Conservation (phyloP, 345 rosid species). For the Geranium rotundifolium region DNA sequence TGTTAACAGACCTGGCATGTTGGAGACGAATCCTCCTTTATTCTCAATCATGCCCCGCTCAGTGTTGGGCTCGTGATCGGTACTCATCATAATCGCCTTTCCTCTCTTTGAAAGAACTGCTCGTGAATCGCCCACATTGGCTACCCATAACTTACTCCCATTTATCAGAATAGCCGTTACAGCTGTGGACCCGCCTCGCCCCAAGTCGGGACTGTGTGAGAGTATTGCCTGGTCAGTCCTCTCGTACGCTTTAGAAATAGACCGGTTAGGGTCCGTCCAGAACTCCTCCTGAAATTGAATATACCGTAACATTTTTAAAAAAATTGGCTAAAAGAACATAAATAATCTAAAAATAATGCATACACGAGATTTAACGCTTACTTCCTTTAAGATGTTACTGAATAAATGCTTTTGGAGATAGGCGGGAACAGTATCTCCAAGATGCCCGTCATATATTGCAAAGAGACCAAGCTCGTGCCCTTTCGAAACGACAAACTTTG, state of each 20-base stretch:
- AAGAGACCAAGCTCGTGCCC: constrained; percentile 58
- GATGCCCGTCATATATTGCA: constrained; percentile 66
- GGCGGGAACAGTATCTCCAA: constrained; percentile 66
- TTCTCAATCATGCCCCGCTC: constrained; percentile 51
- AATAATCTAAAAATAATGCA: too few species aligned
- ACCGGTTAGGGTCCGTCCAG: constrained; percentile 27
- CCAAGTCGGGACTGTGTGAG: constrained; percentile 44
- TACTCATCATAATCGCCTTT: constrained; percentile 45
- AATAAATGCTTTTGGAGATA: constrained; percentile 58
- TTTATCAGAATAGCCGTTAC: constrained; percentile 58
- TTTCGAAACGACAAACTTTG: constrained; percentile 32
- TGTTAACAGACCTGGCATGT: constrained; percentile 51
- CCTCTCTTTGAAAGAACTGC: constrained; percentile 53
- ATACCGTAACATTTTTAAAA: neutral
- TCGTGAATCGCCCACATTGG: constrained; percentile 69
- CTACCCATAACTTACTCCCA: constrained; percentile 45
- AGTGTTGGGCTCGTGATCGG: constrained; percentile 61
- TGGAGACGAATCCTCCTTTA: constrained; percentile 63
- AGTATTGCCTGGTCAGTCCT: constrained; percentile 56
- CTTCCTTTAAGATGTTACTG: constrained; percentile 54
- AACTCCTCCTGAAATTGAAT: constrained; percentile 38
- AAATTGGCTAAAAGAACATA: too few species aligned
- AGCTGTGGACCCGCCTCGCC: constrained; percentile 75
- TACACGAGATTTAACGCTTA: constrained; percentile 5
- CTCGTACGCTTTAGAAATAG: constrained; percentile 49